Base-by-base conservation (phyloP, 495 filamentous ascomycete species). In the Lepidopterella palustris region DNA sequence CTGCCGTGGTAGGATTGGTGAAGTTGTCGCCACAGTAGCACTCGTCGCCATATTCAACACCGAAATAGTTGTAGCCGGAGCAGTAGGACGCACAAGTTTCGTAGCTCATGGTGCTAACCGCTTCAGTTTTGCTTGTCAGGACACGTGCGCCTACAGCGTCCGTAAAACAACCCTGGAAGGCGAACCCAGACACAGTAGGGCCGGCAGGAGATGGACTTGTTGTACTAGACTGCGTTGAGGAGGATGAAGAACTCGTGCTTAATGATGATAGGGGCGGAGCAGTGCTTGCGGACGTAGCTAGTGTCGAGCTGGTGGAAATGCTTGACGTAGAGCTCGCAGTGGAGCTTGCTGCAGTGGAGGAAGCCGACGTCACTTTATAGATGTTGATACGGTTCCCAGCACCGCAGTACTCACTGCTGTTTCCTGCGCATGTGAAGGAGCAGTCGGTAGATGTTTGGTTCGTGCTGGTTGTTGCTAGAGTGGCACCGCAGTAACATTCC, bases 401-500 rank as follows among this genome's bases (percentile, higher is more conserved):
- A 32, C 68, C 68, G 52, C 68, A 70, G 53, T 63, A 58, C 35
- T 70, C 39, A 9, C 53, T 66, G 32, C 18, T 55, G 47, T 69
- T 65, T 52, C 68, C 68, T 28, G 45, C 50, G 51, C 68, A 70
- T n/a, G 55, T 23, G 29, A 50, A 57, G 6, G 45, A 47, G 53
- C 68, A 70, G 45, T 69, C 66, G 4, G 57, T 55, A 4, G 57
- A 52, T 1, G 56, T 15, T 42, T 54, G 59, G 9, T 31, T 29
- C 9, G 51, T 48, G 47, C 57, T 68, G 47, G 57, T 58, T 8
- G 53, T 35, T 9, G 45, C 35, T 15, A 68, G 8, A 29, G 40
- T 64, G 40, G 72, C 67, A 4, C 74, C 75, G 52, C 72, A 75
- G 57, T 73, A 75, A 55, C 74, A 76, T 45, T 76, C 74, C 24